Evolutionary conservation across 2,329 filamentous ascomycete species (phyloP).

Genomic region (Sporothrix curviconia): DNA sequence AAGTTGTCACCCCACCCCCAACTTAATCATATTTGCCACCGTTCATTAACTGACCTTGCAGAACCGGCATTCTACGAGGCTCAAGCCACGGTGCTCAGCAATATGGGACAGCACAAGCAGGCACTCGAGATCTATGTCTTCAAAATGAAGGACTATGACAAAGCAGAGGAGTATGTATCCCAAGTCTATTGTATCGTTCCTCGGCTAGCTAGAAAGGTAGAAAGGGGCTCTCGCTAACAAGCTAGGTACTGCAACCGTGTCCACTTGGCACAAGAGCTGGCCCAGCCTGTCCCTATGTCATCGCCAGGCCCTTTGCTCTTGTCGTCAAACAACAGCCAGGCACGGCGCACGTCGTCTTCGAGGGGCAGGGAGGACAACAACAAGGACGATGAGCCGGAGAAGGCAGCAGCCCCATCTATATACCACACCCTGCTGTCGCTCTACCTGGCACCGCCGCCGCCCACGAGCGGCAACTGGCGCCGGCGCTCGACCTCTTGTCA

Average conservation of each 20-base stretch:
- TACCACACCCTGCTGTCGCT: conserved; percentile 87
- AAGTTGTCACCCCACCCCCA: conserved; percentile 25
- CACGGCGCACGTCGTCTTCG: conserved; percentile 26
- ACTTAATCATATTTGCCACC: conserved; percentile 1
- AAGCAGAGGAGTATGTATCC: conserved; percentile 77
- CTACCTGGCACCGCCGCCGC: conserved; percentile 74
- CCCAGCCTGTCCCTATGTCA: conserved; percentile 12
- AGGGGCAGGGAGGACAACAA: conserved; percentile 18
- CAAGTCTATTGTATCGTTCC: too few species aligned
- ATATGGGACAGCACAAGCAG: conserved; percentile 92
- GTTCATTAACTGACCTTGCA: conserved; percentile 29
- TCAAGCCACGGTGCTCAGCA: conserved; percentile 82
- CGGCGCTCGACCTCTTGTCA: conserved; percentile 80
- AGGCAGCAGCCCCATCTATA: conserved; percentile 56
- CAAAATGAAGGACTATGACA: conserved; percentile 76
- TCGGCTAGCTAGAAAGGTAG: too few species aligned
- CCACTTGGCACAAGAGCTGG: conserved; percentile 53
- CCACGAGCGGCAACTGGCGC: conserved; percentile 66
- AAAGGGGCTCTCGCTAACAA: too few species aligned
- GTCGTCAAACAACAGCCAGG: background rate
- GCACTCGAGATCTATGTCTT: conserved; percentile 97
- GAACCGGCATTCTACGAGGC: conserved; percentile 83
- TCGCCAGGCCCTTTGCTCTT: background rate
- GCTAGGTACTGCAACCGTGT: conserved; percentile 80
- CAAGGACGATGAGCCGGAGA: conserved; percentile 32